These are phyloP conservation scores for Diplocarpon mali DNA, from an alignment of 2,329 filamentous ascomycete species.

Conservation along the genomic window DNA sequence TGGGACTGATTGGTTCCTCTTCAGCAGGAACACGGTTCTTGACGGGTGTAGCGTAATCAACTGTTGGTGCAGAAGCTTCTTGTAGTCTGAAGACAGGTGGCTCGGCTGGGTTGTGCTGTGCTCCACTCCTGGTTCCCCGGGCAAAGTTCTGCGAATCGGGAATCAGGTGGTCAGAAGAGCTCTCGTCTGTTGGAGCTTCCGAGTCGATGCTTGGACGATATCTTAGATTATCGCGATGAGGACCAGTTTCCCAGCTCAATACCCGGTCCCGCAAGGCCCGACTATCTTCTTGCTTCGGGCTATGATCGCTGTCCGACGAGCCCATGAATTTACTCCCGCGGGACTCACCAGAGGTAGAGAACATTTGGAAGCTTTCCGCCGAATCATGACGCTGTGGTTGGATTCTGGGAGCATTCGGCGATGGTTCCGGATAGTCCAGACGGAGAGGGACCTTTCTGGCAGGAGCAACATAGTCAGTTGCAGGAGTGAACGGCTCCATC, in stretches of 20 bases:
- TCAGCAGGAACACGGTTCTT: constrained; percentile 2
- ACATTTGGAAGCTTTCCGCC: constrained; percentile 48
- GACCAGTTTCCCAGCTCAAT: constrained; percentile 25
- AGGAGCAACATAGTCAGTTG: constrained; percentile 41
- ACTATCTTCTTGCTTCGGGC: constrained; percentile 7
- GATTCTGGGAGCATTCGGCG: constrained; percentile 15
- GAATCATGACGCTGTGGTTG: constrained; percentile 41
- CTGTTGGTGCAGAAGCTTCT: constrained; percentile 17
- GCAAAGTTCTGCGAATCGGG: constrained; percentile 7
- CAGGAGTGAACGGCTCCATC: constrained; percentile 38
- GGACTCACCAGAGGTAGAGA: constrained; percentile 43
- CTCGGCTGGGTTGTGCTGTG: constrained; percentile 8
- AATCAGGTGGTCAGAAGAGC: constrained; percentile 10
- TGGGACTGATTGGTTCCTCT: constrained; percentile 8
- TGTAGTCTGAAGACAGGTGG: constrained; percentile 19
- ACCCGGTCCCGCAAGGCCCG: constrained; percentile 18
- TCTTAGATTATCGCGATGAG: constrained; percentile 6
- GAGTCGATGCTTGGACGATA: constrained; percentile 21
- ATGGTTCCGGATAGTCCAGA: constrained; percentile 24
- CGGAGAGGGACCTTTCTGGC: constrained; percentile 31
- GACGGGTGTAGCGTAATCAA: background rate
- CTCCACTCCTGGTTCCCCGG: constrained; percentile 1
- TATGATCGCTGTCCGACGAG: constrained; percentile 28
- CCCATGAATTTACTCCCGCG: constrained; percentile 30
- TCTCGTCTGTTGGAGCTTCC: constrained; percentile 8